Evolutionary conservation across 371 early-diverging fungal species (phyloP), one percentile per base, ranked within the genome.

Genomic region (Syncephalastrum contaminatum): DNA sequence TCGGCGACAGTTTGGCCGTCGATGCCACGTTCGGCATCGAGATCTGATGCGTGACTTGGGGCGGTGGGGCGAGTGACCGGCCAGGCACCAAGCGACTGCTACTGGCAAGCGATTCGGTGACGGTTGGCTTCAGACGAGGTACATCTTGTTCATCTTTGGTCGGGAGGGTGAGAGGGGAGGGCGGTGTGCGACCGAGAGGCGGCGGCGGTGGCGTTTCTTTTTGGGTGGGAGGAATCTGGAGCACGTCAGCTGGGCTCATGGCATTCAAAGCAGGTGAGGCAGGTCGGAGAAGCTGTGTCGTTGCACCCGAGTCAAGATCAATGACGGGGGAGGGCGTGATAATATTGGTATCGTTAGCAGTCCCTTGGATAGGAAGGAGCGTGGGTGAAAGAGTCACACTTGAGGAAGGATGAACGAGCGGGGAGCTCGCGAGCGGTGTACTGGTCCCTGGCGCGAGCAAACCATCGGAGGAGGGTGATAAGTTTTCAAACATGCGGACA

Each of bases 401-500:
- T 2, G 58, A 43, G 21, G 59, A 52, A 22, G 56, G 48, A 27
- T 47, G 14, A 16, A 47, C 49, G n/a, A 41, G 40, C 5, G 53
- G 48, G 14, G 57, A 48, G 14, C 20, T 40, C 20, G 50, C n/a
- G 5, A 49, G 47, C 5, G 54, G 51, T 1, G 53, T 50, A 15
- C 20, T 47, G 21, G 47, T 41, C 14, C 48, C 22, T 25, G 59
- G 22, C 1, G 47, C 22, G 19, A 52, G 25, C 20, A 53, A 39
- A 15, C 30, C 40, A 48, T 56, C 53, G 2, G 44, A n/a, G 16
- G 42, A 22, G 43, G 39, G n/a, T 30, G 45, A 52, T 8, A 63
- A 36, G 18, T 64, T 76, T 55, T 66, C 69, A 55, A 76, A 76
- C 54, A 76, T 59, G 1, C 76, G 73, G 2, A 67, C 66, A 41